These are phyloP conservation scores for Eremothecium cymbalariae DNA, from an alignment of 1,139 yeast species.

Conservation along the genomic window DNA sequence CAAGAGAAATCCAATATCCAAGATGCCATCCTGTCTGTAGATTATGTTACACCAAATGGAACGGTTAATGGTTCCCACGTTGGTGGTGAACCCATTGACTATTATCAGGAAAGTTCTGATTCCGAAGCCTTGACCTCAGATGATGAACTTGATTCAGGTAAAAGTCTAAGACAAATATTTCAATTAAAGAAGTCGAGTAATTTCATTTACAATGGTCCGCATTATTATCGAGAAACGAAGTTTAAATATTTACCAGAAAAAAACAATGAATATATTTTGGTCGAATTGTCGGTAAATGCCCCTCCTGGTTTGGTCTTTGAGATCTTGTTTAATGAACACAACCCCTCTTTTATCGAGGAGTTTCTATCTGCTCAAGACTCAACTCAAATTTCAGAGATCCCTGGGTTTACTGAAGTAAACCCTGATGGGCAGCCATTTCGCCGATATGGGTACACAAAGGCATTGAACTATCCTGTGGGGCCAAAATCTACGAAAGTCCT, in stretches of 20 bases:
- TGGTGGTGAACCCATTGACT: conserved; percentile 16
- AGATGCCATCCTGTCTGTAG: conserved; percentile 36
- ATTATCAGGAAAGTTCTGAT: conserved; percentile 21
- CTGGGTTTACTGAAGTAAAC: conserved; percentile 39
- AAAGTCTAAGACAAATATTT: conserved; percentile 22
- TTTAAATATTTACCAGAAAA: conserved; percentile 43
- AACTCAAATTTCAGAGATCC: conserved; percentile 48
- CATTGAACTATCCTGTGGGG: conserved; percentile 76
- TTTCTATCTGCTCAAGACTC: conserved; percentile 59
- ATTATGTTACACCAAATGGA: conserved; percentile 29
- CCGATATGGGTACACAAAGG: conserved; percentile 66
- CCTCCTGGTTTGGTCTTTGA: conserved; percentile 73
- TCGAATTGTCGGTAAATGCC: conserved; percentile 53
- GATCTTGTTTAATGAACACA: conserved; percentile 60
- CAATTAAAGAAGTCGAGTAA: conserved; percentile 32
- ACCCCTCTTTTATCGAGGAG: conserved; percentile 46
- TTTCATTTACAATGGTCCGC: conserved; percentile 40
- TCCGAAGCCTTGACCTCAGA: conserved; percentile 26
- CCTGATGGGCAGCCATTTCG: conserved; percentile 41
- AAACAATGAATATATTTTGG: conserved; percentile 46
- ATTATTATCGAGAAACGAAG: conserved; percentile 41
- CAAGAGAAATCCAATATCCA: conserved; percentile 22
- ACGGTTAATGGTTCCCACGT: conserved; percentile 5
- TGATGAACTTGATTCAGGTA: conserved; percentile 25
- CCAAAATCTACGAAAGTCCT: conserved; percentile 88